phyloP scores from a whole-genome alignment of 2,329 filamentous ascomycete species.

The Cadophora gregata region DNA sequence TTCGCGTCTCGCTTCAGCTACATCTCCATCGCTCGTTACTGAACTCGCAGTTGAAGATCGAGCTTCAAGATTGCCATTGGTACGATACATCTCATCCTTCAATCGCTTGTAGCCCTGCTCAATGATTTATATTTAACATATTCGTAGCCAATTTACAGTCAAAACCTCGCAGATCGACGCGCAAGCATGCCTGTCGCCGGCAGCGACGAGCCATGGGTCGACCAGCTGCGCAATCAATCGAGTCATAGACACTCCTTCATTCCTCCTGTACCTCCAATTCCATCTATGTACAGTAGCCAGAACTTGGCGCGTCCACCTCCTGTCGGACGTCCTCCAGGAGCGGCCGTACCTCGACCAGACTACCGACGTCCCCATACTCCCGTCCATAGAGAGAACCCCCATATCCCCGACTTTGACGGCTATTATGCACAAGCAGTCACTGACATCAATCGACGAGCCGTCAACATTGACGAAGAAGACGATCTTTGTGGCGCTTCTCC shows the following conservation, averaged over 20 bases:
- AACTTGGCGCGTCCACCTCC: not conserved
- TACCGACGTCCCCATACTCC: not conserved
- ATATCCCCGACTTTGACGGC: not conserved
- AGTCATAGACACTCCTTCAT: conserved; percentile 5
- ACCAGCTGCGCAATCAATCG: conserved; percentile 2
- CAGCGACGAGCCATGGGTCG: conserved; percentile 1
- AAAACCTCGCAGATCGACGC: not conserved
- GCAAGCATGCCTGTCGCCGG: conserved; percentile 4
- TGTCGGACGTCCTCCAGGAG: not conserved
- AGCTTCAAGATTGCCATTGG: not conserved
- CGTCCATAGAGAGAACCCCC: not conserved
- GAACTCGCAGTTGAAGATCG: not conserved
- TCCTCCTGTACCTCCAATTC: conserved; percentile 16
- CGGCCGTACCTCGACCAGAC: not conserved
- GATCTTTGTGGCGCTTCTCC: conserved; percentile 2
- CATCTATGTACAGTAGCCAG: not conserved
- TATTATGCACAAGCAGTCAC: not conserved
- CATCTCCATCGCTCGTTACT: not conserved
- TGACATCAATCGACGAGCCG: not conserved
- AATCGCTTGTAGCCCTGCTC: not conserved
- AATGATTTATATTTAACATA: not conserved
- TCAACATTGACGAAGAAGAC: not conserved
- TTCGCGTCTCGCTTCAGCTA: not conserved
- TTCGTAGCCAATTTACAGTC: not conserved
- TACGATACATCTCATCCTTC: not conserved